Percentiles rank a stretch among this genome's conserved stretches.
Conservation (phyloP, 164 flowering plant genomes). For the Dillenia turbinata region DNA sequence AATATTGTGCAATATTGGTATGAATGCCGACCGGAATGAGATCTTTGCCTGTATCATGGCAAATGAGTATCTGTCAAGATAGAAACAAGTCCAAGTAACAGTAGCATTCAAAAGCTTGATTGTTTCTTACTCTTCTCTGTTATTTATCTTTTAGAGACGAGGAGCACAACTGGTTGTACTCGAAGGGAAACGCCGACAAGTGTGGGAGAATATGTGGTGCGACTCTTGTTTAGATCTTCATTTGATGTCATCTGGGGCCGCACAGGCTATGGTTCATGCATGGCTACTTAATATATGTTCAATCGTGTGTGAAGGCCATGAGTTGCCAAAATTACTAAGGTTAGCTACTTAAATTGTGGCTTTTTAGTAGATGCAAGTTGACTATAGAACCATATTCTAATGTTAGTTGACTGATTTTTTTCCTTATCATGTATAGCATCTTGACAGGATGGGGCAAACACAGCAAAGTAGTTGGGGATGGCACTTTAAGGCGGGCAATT, state of each 20-base stretch:
- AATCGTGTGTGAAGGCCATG: constrained; percentile 72
- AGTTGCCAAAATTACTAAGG: constrained; percentile 82
- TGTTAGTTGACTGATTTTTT: background rate
- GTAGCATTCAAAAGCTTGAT: no score
- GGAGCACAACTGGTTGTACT: constrained; percentile 96
- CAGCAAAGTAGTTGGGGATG: constrained; percentile 92
- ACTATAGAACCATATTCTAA: no score
- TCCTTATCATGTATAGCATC: constrained; percentile 48
- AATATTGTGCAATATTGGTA: no score
- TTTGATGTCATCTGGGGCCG: constrained; percentile 97
- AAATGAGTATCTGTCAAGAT: no score
- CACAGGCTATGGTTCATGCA: constrained; percentile 96
- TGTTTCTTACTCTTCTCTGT: background rate
- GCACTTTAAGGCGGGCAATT: constrained; percentile 66
- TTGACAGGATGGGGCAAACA: constrained; percentile 99
- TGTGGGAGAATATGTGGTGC: constrained; percentile 91
- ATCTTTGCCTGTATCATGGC: no score
- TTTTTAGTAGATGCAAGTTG: background rate
- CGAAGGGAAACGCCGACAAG: constrained; percentile 79
- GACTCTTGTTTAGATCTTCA: constrained; percentile 93
- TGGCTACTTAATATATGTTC: constrained; percentile 87
- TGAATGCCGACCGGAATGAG: no score
- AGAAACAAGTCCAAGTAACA: no score
- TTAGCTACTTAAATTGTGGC: constrained; percentile 11
- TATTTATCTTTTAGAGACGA: constrained; percentile 42